Base-by-base conservation (phyloP, 108 stramenopile genomes). In the Tribonema minus region DNA sequence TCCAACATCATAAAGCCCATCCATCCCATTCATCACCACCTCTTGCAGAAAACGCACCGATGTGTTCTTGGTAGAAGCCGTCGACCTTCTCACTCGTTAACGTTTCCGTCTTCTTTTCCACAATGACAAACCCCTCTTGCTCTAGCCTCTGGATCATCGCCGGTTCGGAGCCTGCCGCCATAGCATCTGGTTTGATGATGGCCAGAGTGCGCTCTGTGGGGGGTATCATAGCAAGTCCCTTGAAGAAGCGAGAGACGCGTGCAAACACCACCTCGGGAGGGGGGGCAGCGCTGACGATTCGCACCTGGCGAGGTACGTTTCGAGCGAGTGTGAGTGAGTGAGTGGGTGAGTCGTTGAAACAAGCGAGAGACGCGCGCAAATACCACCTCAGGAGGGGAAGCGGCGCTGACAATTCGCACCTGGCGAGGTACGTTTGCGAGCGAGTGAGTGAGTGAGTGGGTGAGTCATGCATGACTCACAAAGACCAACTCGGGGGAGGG, bases 151-250 rank as follows among this genome's bases (percentile, higher is more conserved):
- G 29, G 9, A 67, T 40, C 15, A 67, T 41, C 2, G 28, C 67
- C 29, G 3, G 3, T 7, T 37, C 2, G 0, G 29, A 40, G 23
- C 67, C 64, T 36, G n/a, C 28, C 39, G 30, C 64, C 77, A 72
- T 33, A 20, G 82, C 82, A 37, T 83, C 82, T 20, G 82, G 82
- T 37, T 83, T 83, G 71, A 83, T 74, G 64, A 83, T 37, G 28
- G 76, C 82, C 12, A 83, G 82, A 33, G 82, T 83, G 20, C 79
- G 35, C 80, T 78, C 38, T 3, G 41, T 39, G 39, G 67, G 67
- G 39, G 30, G 39, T 3, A 67, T 39, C 28, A 67, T 37, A 29
- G 39, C 39, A 15, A 37, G 41, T 23, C 67, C 67, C 39, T 29
- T 38, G 29, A 67, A 67, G 12, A 29, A 67, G 5, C 39, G 40